Conservation (phyloP, 148 eudicot genomes). For the Rhododendron molle region DNA sequence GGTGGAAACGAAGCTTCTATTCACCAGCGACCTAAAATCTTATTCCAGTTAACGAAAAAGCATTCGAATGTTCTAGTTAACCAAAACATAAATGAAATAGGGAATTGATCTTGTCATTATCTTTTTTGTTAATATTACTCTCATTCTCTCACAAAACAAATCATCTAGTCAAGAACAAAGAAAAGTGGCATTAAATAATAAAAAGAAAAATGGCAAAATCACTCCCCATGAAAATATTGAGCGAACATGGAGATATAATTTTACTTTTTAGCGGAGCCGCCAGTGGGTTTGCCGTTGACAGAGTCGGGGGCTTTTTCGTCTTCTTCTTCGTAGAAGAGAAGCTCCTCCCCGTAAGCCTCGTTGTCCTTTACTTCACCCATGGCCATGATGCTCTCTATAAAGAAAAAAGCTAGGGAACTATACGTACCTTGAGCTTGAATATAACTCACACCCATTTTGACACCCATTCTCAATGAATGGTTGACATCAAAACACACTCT, state of each 20-base stretch:
- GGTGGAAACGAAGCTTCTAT: background rate
- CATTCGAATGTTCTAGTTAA: background rate
- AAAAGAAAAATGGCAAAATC: no score
- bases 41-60: background rate
- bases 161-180: no score
- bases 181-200: no score
- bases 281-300: slow-evolving; percentile 28
- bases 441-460: no score
- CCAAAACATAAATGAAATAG: background rate
- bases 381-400: slow-evolving; percentile 14
- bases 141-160: no score
- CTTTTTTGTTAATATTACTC: no score
- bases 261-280: slow-evolving; percentile 51
- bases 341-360: slow-evolving; percentile 60
- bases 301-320: slow-evolving; percentile 49
- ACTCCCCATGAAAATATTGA: no score
- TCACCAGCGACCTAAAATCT: background rate
- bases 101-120: no score
- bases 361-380: slow-evolving; percentile 45
- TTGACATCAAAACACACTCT: no score
- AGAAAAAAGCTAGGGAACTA: background rate
- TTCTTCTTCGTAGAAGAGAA: slow-evolving; percentile 56
- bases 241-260: background rate
- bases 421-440: no score
- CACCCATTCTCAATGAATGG: no score